Conservation (phyloP, 148 eudicot species). For the Chenopodium suecicum region DNA sequence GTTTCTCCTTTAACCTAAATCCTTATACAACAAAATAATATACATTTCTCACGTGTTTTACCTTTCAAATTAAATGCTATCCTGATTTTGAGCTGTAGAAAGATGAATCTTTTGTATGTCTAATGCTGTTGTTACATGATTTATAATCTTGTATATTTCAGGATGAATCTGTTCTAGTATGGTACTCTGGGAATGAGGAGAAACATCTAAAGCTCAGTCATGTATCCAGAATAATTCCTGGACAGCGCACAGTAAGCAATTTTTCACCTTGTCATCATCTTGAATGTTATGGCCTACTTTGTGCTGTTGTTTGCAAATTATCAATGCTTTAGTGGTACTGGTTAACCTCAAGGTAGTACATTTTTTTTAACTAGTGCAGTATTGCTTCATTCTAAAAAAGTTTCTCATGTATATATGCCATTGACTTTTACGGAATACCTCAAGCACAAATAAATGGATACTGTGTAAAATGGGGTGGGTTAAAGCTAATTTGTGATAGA, state of each 20-base stretch:
- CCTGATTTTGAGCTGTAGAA: background rate
- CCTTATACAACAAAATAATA: background rate
- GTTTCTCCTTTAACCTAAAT: background rate
- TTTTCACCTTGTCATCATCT: background rate
- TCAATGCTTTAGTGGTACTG: background rate
- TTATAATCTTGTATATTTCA: slow-evolving; percentile 28
- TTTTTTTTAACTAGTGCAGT: too few relatives aligned
- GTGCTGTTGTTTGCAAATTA: background rate
- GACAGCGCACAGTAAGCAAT: slow-evolving; percentile 74
- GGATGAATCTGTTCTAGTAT: slow-evolving; percentile 69
- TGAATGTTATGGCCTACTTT: background rate
- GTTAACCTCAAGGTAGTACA: background rate
- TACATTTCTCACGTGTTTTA: background rate
- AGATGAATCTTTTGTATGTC: background rate
- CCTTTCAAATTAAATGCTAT: background rate
- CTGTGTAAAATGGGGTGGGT: background rate
- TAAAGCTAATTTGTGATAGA: background rate
- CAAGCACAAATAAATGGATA: background rate
- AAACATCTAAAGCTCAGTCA: slow-evolving; percentile 62
- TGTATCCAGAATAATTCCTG: slow-evolving; percentile 71
- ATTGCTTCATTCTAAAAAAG: too few relatives aligned
- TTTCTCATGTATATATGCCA: background rate
- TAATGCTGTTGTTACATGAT: slow-evolving; percentile 2
- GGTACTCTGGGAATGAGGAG: slow-evolving; percentile 69
- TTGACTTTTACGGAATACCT: background rate